A percentile compares a stretch with the other conserved stretches of the same genome.
Evolutionary conservation across 768 basidiomycete genomes (phyloP).

Genomic region (Lactarius hatsudake): DNA sequence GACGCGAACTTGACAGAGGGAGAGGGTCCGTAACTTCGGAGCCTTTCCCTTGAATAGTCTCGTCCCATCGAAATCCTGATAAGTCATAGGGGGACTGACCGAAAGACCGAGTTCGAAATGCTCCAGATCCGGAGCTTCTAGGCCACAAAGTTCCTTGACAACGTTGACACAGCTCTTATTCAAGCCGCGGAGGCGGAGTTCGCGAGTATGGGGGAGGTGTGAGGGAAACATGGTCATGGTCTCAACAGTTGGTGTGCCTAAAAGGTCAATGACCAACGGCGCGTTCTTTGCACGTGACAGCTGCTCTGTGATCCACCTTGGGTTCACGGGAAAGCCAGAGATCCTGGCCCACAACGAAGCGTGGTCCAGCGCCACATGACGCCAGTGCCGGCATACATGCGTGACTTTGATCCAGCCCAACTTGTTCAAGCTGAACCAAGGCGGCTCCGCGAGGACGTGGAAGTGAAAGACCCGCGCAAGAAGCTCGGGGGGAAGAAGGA

Average conservation of each 20-base stretch:
- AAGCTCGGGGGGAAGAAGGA: slow-evolving; percentile 18
- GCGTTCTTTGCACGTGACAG: slow-evolving; percentile 1
- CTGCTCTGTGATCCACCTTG: slow-evolving; percentile 8
- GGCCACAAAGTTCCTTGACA: not conserved
- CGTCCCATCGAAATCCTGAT: not conserved
- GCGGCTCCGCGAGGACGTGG: not conserved
- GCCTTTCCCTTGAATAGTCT: not conserved
- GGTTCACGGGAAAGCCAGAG: not conserved
- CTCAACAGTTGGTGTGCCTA: not conserved
- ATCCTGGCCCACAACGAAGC: slow-evolving; percentile 15
- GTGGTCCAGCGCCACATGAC: slow-evolving; percentile 18
- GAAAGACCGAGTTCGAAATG: slow-evolving; percentile 8
- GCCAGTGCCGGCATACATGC: slow-evolving; percentile 25
- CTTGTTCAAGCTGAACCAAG: not conserved
- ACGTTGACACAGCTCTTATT: not conserved
- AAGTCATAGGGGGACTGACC: not conserved
- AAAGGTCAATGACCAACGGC: slow-evolving; percentile 3
- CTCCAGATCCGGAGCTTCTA: slow-evolving; percentile 7
- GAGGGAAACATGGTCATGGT: not conserved
- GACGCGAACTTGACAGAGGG: not conserved
- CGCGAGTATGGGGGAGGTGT: slow-evolving; percentile 12
- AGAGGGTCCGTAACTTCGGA: slow-evolving; percentile 8
- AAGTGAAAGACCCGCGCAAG: slow-evolving; percentile 18
- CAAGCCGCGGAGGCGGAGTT: slow-evolving; percentile 7
- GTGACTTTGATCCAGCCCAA: slow-evolving; percentile 20